A percentile compares a stretch with the other conserved stretches of the same genome.
These are phyloP conservation scores for Colletotrichum tropicicola DNA, from an alignment of 2,329 filamentous ascomycete genomes.

Conservation along the genomic window DNA sequence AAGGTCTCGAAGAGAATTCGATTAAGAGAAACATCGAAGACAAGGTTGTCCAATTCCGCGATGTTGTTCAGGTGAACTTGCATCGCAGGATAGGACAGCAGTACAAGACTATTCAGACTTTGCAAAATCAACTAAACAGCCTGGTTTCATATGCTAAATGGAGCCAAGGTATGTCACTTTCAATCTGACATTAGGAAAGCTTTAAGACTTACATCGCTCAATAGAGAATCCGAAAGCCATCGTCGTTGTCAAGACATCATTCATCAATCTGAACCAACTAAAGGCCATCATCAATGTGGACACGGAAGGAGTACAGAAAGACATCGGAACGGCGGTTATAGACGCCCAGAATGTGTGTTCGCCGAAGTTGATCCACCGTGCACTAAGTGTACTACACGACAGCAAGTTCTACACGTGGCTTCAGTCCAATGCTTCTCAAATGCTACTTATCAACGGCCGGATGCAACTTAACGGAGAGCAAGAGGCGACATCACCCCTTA, in stretches of 20 bases:
- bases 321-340: background rate
- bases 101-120: background rate
- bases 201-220: background rate
- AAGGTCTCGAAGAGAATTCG: background rate
- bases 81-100: background rate
- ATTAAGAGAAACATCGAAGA: constrained; percentile 7
- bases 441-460: background rate
- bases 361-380: background rate
- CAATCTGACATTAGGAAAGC: too few relatives aligned
- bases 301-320: background rate
- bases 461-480: constrained; percentile 8
- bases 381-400: background rate
- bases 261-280: background rate
- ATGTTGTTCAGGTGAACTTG: background rate
- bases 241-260: background rate
- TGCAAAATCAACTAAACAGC: background rate
- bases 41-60: background rate
- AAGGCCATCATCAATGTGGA: background rate
- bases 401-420: constrained; percentile 2
- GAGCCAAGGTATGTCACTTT: background rate
- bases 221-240: background rate
- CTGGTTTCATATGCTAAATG: background rate
- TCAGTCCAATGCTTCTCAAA: background rate
- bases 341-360: constrained; percentile 12
- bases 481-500: background rate